Base-by-base conservation (phyloP, 106 monocot species). In the Allium cepa region DNA sequence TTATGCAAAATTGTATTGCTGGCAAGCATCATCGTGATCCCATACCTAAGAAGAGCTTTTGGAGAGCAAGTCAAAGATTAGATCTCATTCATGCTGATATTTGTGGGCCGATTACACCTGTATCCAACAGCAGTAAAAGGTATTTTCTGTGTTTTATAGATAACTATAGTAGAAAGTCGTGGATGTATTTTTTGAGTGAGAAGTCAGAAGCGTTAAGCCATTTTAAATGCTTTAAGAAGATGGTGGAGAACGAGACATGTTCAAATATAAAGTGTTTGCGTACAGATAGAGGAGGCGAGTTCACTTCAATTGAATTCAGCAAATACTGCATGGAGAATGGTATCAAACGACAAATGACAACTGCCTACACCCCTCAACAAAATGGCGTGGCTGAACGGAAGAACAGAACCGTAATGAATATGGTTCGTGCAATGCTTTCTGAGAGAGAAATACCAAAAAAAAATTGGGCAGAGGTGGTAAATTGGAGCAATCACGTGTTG, bases 321-420 rank as follows among this genome's bases (percentile, higher is more conserved):
- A 46, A 64, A 0, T 64, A 0, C 46, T 64, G 14, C 12, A 64
- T 12, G 63, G 13, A 26, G 22, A 13, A 26, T 64, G 63, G 63
- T 12, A 64, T 64, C 3, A 64, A 28, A 28, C n/a, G 27, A 64
- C n/a, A 64, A 28, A 2, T 2, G 7, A 64, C 63, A 13, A 64
- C 63, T 2, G 63, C 63, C 63, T 64, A 64, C 26, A 64, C 63
- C n/a, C 1, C 53, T 36, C 26, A 64, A 17, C 63, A 64, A 11
- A 64, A 64, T 2, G 4, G 63, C 12, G 63, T 64, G 22, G n/a
- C n/a, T n/a, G n/a, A n/a, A n/a, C n/a, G n/a, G n/a, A n/a, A n/a
- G n/a, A n/a, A n/a, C n/a, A n/a, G n/a, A n/a, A n/a, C n/a, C n/a
- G n/a, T n/a, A n/a, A n/a, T n/a, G n/a, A n/a, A n/a, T n/a, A n/a